A percentile compares a stretch with the other conserved stretches of the same genome.
These are phyloP conservation scores for Plantago major DNA, from an alignment of 257 asterid genomes.

Conservation along the genomic window DNA sequence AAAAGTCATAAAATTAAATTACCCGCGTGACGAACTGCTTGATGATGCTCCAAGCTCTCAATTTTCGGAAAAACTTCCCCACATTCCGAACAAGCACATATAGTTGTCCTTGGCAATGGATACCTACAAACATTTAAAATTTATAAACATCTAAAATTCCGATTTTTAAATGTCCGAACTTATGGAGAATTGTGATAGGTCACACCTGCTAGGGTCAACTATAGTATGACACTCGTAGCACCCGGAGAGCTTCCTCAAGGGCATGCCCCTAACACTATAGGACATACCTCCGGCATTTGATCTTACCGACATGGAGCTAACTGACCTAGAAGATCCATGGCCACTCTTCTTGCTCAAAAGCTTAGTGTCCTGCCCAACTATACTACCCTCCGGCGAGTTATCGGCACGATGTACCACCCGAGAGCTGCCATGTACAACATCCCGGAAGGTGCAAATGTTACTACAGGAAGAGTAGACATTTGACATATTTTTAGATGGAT, in stretches of 20 bases:
- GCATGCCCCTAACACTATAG: constrained; percentile 52
- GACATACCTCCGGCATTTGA: constrained; percentile 28
- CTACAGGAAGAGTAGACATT: constrained; percentile 40
- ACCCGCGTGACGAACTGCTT: constrained; percentile 92
- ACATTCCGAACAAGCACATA: constrained; percentile 79
- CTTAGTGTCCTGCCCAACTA: constrained; percentile 51
- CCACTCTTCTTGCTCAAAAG: constrained; percentile 44
- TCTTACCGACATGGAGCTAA: constrained; percentile 25
- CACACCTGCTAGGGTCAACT: constrained; percentile 73
- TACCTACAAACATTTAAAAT: constrained; percentile 31
- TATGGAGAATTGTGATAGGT: no score
- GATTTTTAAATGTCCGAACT: neutral
- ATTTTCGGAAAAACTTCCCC: constrained; percentile 88
- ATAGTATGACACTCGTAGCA: constrained; percentile 86
- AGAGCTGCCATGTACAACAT: constrained; percentile 56
- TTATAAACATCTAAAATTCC: neutral
- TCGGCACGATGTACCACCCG: constrained; percentile 76
- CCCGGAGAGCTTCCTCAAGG: constrained; percentile 78
- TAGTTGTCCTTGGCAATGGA: constrained; percentile 70
- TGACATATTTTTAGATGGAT: constrained; percentile 42
- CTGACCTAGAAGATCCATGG: constrained; percentile 38
- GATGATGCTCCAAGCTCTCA: constrained; percentile 90
- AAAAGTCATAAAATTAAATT: constrained; percentile 1
- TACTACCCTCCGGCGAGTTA: constrained; percentile 61
- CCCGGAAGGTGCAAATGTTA: constrained; percentile 59